A percentile compares a stretch with the other conserved stretches of the same genome.
phyloP scores from a whole-genome alignment of 2,329 filamentous ascomycete genomes.

The Fusarium sp. region DNA sequence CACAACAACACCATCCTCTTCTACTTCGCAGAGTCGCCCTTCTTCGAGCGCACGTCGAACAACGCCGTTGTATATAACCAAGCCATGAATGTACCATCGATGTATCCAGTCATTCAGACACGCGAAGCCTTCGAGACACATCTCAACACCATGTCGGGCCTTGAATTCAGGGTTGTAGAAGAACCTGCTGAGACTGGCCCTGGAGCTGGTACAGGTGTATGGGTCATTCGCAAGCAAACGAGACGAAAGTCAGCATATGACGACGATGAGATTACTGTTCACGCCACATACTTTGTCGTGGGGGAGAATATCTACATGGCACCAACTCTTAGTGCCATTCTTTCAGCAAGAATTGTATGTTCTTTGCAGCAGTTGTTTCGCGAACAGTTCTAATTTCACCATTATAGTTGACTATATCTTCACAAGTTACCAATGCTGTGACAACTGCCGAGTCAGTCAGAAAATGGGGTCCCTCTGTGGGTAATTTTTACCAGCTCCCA shows the following conservation, averaged over 20 bases:
- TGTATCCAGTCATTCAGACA: slow-evolving; percentile 68
- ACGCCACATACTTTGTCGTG: slow-evolving; percentile 72
- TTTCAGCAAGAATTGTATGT: slow-evolving; percentile 68
- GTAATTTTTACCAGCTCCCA: slow-evolving; percentile 63
- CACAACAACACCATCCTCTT: slow-evolving; percentile 74
- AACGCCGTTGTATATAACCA: slow-evolving; percentile 73
- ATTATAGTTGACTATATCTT: slow-evolving; percentile 64
- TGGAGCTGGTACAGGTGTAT: slow-evolving; percentile 74
- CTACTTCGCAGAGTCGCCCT: slow-evolving; percentile 76
- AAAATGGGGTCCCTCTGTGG: slow-evolving; percentile 66
- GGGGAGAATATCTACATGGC: slow-evolving; percentile 77
- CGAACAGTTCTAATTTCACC: slow-evolving; percentile 16
- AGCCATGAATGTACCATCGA: slow-evolving; percentile 69
- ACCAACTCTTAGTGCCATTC: slow-evolving; percentile 68
- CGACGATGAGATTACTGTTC: slow-evolving; percentile 70
- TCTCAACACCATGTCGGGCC: slow-evolving; percentile 72
- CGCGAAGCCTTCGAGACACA: slow-evolving; percentile 73
- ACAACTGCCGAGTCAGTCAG: slow-evolving; percentile 62
- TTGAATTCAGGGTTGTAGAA: slow-evolving; percentile 75
- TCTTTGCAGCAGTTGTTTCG: background rate
- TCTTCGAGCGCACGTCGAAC: slow-evolving; percentile 76
- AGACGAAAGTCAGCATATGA: slow-evolving; percentile 65
- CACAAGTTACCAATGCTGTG: slow-evolving; percentile 65
- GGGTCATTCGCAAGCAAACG: slow-evolving; percentile 77
- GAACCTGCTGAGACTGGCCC: slow-evolving; percentile 72